A percentile compares a stretch with the other conserved stretches of the same genome.
Conservation (phyloP, 1,284 basidiomycete species). For the Phaffia rhodozyma region DNA sequence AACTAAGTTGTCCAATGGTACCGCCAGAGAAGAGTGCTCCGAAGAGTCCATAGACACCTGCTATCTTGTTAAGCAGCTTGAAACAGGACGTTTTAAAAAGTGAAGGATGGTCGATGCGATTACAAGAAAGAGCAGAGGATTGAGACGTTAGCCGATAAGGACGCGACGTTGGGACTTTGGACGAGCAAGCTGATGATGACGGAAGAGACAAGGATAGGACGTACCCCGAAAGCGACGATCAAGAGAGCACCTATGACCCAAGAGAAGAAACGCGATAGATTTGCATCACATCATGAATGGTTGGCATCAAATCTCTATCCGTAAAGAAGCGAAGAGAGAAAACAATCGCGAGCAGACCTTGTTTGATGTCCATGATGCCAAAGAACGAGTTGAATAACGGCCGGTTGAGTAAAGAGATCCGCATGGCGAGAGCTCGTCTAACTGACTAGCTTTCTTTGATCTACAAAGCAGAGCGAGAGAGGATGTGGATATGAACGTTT, state of each 20-base stretch:
- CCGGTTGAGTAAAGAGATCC: constrained; percentile 13
- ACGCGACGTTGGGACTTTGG: too few relatives aligned
- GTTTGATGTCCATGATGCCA: constrained; percentile 75
- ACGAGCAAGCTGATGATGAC: neutral
- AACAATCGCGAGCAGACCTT: constrained; percentile 40
- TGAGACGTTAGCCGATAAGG: neutral
- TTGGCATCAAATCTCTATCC: too few relatives aligned
- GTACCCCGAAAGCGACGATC: neutral
- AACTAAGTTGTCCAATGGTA: constrained; percentile 74
- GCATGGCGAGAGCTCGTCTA: constrained; percentile 2
- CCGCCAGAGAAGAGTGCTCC: constrained; percentile 78
- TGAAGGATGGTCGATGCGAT: neutral
- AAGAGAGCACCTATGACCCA: neutral
- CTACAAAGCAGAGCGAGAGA: too few relatives aligned
- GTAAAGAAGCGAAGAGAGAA: neutral
- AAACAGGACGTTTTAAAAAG: neutral
- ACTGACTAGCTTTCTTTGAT: too few relatives aligned
- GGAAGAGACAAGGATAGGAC: neutral
- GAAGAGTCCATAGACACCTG: constrained; percentile 90
- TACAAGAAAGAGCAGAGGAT: constrained; percentile 16
- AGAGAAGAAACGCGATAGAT: neutral
- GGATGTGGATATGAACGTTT: too few relatives aligned
- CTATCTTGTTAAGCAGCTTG: constrained; percentile 92
- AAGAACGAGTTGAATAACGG: constrained; percentile 59
- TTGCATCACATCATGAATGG: too few relatives aligned